A percentile compares a stretch with the other conserved stretches of the same genome.
phyloP scores from a whole-genome alignment of 805 yeast genomes.

The Candida morakotiae region DNA sequence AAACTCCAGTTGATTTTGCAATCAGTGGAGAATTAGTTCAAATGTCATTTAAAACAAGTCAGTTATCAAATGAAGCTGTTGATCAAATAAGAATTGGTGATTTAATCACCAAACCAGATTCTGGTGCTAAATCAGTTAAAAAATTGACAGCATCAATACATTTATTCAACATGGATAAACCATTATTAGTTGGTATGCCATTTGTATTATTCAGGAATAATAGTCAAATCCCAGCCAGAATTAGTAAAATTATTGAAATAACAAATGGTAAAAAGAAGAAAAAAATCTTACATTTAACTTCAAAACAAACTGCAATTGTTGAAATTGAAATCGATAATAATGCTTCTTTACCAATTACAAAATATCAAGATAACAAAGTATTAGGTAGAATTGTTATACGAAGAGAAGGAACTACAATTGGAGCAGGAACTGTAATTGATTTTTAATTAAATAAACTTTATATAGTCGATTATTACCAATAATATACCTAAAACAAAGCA shows the following conservation, averaged over 20 bases:
- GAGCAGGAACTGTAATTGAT: slow-evolving; percentile 50
- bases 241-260: slow-evolving; percentile 41
- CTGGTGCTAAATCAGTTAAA: slow-evolving; percentile 23
- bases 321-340: slow-evolving; percentile 48
- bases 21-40: slow-evolving; percentile 61
- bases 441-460: slow-evolving; percentile 17
- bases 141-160: slow-evolving; percentile 24
- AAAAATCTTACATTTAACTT: slow-evolving; percentile 53
- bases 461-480: slow-evolving; percentile 33
- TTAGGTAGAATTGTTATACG: slow-evolving; percentile 69
- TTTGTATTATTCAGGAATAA: slow-evolving; percentile 75
- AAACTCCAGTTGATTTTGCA: slow-evolving; percentile 44
- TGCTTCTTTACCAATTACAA: slow-evolving; percentile 49
- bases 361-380: slow-evolving; percentile 42
- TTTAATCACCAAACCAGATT: slow-evolving; percentile 26
- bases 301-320: slow-evolving; percentile 57
- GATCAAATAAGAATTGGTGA: slow-evolving; percentile 65
- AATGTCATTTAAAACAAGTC: slow-evolving; percentile 41
- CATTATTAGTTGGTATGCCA: slow-evolving; percentile 76
- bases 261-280: slow-evolving; percentile 22
- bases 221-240: slow-evolving; percentile 63
- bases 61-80: slow-evolving; percentile 44
- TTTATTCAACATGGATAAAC: slow-evolving; percentile 50
- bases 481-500: slow-evolving; percentile 32
- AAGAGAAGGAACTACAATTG: slow-evolving; percentile 65